Evolutionary conservation across 1,284 basidiomycete species (phyloP).

Genomic region (Takashimella koratensis): DNA sequence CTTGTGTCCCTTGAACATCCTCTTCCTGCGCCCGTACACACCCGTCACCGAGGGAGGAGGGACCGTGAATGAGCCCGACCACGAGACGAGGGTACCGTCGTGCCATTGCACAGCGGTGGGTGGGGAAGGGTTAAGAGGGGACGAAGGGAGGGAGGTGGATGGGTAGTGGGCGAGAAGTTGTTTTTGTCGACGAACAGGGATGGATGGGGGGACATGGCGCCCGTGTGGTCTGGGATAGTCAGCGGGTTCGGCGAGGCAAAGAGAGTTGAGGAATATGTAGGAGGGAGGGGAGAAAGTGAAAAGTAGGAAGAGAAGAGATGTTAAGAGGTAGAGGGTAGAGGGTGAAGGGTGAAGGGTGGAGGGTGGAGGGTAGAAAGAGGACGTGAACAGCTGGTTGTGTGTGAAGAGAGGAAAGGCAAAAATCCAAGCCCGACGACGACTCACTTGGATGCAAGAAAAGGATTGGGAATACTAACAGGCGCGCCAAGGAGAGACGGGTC

Average conservation of each 20-base stretch:
- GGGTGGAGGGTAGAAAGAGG: not conserved
- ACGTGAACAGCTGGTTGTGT: no score
- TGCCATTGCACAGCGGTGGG: conserved; percentile 17
- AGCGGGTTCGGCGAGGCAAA: no score
- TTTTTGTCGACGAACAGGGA: conserved; percentile 34
- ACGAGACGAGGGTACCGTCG: conserved; percentile 21
- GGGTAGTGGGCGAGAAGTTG: conserved; percentile 28
- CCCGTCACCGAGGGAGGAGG: conserved; percentile 16
- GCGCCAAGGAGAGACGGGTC: not conserved
- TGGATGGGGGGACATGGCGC: conserved; percentile 6
- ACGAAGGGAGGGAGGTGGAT: conserved; percentile 27
- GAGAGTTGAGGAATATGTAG: no score
- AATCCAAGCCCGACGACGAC: not conserved
- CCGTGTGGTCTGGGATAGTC: conserved; percentile 4
- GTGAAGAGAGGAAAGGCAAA: not conserved
- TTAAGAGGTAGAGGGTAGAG: not conserved
- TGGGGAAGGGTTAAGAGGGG: conserved; percentile 17
- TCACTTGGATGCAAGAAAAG: conserved; percentile 25
- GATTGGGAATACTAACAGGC: conserved; percentile 29
- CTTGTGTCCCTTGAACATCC: conserved; percentile 44
- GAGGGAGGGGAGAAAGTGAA: not conserved
- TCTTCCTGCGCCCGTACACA: conserved; percentile 30
- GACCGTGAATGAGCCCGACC: conserved; percentile 12
- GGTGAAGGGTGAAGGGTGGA: not conserved
- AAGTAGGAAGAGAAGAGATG: not conserved